Base-by-base conservation (phyloP, 371 early-diverging fungal species). In the Synchytrium microbalum region DNA sequence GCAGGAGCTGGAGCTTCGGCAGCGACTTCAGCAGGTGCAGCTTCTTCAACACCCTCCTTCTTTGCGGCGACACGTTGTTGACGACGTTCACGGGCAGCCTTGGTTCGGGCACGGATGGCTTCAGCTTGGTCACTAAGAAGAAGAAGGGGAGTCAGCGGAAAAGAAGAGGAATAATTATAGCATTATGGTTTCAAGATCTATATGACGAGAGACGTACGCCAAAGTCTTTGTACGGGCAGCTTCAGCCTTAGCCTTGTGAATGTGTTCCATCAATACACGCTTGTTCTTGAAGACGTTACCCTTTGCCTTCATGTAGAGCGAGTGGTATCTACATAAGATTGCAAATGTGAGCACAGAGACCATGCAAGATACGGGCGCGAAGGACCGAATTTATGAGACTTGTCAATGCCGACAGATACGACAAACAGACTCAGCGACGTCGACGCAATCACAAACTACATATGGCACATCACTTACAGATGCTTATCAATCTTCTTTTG, bases 211-310 rank as follows among this genome's bases (percentile, higher is more conserved):
- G 32, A 72, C 79, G 28, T 81, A 81, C 78, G 86, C 87, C 64
- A 98, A 83, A 69, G 90, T 78, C 89, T 93, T 93, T 69, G 90
- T 85, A 83, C 99, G 91, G 72, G 87, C 83, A 84, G 96, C 92
- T 84, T 99, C 99, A 64, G 96, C 97, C 93, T 99, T 98, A 74
- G 94, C 97, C 88, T 96, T 98, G 88, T 95, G 92, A 83, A 99
- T 98, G 87, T 90, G 89, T 85, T 99, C 99, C 92, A 96, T 95
- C 71, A 99, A 82, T 75, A 96, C 96, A 79, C 96, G 94, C 91
- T 96, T 96, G 95, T 96, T 99, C 94, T 99, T 99, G 91, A 99
- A 99, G 69, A 95, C 92, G 85, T 98, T 99, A 91, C 99, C 99
- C 94, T 99, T 99, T 71, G 95, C 83, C 88, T 99, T 98, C 75